These are phyloP conservation scores for Colletotrichum shisoi DNA, from an alignment of 2,329 filamentous ascomycete species.

Conservation along the genomic window DNA sequence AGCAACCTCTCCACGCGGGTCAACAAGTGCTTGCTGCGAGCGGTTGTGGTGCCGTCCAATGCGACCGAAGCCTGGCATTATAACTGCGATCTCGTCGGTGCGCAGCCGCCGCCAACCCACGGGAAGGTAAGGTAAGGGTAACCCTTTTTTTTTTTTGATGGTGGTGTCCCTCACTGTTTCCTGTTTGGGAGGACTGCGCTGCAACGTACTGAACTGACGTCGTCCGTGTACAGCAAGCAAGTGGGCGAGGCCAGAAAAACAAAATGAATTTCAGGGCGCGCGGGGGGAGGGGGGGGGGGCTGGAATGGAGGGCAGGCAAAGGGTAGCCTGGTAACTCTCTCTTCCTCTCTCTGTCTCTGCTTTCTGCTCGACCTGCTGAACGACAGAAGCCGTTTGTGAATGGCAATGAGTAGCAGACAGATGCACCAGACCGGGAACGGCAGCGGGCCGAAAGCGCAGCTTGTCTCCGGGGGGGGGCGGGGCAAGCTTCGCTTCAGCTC, in stretches of 20 bases:
- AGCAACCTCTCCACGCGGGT: slow-evolving; percentile 50
- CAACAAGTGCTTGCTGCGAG: slow-evolving; percentile 64
- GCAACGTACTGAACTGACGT: not conserved
- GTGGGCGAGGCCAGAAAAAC: not conserved
- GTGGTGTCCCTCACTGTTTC: not conserved
- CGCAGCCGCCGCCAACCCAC: slow-evolving; percentile 29
- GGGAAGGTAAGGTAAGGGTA: not conserved
- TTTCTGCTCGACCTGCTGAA: slow-evolving; percentile 10
- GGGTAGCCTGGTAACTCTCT: slow-evolving; percentile 3
- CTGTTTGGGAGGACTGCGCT: slow-evolving; percentile 5
- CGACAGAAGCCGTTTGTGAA: slow-evolving; percentile 27
- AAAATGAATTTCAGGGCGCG: not conserved
- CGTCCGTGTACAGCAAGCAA: slow-evolving; percentile 15
- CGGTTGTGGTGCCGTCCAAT: slow-evolving; percentile 64
- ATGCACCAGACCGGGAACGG: slow-evolving; percentile 27
- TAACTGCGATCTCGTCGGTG: slow-evolving; percentile 39
- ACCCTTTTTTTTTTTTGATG: not conserved
- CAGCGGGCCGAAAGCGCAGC: slow-evolving; percentile 21
- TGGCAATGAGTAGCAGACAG: slow-evolving; percentile 19
- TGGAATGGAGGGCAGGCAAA: slow-evolving; percentile 3
- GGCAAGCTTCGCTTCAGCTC: slow-evolving; percentile 18
- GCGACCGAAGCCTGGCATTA: slow-evolving; percentile 64
- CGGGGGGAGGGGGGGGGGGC: too few species aligned
- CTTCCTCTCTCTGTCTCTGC: not conserved
- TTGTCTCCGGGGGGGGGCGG: slow-evolving; percentile 12